phyloP scores from a whole-genome alignment of 345 rosid genomes.

The Citrus hindsii region DNA sequence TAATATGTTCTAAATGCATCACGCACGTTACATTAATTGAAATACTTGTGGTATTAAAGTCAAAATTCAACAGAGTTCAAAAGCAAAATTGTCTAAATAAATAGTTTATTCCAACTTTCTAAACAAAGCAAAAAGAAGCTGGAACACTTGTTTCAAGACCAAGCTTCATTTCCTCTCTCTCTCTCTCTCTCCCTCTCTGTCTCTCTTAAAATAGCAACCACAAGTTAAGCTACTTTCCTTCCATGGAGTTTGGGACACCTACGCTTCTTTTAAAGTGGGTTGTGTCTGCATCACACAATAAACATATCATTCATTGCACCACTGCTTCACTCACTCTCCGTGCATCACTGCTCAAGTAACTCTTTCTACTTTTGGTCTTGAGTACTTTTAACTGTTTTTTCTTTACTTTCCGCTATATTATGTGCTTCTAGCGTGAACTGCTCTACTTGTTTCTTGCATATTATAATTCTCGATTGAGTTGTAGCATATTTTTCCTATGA shows the following conservation, averaged over 20 bases:
- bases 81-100: background rate
- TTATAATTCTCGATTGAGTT: constrained; percentile 9
- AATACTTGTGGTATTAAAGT: background rate
- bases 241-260: constrained; percentile 32
- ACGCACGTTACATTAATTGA: no score
- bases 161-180: background rate
- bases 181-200: constrained; percentile 3
- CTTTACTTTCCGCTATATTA: background rate
- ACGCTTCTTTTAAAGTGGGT: constrained; percentile 13
- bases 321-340: constrained; percentile 1
- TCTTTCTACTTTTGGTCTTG: background rate
- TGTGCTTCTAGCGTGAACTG: background rate
- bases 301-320: background rate
- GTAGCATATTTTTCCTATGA: background rate
- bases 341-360: constrained; percentile 9
- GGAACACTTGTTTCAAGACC: background rate
- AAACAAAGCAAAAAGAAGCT: background rate
- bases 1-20: no score
- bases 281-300: constrained; percentile 1
- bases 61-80: background rate
- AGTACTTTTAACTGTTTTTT: background rate
- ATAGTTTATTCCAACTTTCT: background rate
- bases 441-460: background rate
- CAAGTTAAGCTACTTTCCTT: constrained; percentile 1
- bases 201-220: constrained; percentile 13